Evolutionary conservation across 331 rosid genomes (phyloP).

Genomic region (Rhamnella rubrinervis): DNA sequence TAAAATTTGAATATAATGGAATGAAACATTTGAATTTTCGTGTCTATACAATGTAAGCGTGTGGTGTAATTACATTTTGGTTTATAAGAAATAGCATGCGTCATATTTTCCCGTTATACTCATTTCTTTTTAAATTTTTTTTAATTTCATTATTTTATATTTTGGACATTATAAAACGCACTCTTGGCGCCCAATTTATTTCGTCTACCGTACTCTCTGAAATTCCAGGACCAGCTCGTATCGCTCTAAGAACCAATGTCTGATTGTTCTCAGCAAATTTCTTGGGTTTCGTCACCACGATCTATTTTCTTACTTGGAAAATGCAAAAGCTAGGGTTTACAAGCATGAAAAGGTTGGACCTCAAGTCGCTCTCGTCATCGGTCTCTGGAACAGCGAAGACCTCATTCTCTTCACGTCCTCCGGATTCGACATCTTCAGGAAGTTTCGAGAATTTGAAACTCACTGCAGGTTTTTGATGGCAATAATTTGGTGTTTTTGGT

Average conservation of each 20-base stretch:
- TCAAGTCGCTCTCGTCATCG: slow-evolving; percentile 72
- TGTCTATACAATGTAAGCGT: too few species aligned
- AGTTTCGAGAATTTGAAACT: slow-evolving; percentile 81
- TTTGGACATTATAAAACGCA: too few species aligned
- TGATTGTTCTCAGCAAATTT: slow-evolving; percentile 15
- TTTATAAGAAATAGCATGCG: too few species aligned
- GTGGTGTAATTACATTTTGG: too few species aligned
- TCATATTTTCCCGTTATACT: too few species aligned
- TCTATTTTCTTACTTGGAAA: slow-evolving; percentile 25
- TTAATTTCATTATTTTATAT: too few species aligned
- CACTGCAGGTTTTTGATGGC: slow-evolving; percentile 63
- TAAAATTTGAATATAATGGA: too few species aligned
- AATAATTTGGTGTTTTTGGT: slow-evolving; percentile 10
- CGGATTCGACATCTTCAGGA: slow-evolving; percentile 63
- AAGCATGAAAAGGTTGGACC: slow-evolving; percentile 68
- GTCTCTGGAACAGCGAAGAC: slow-evolving; percentile 50
- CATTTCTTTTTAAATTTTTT: too few species aligned
- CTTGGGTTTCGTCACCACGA: slow-evolving; percentile 30
- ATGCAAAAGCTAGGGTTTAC: slow-evolving; percentile 81
- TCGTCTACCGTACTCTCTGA: slow-evolving; percentile 3
- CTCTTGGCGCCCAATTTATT: slow-evolving; percentile 33
- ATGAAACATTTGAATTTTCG: too few species aligned
- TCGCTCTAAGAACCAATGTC: slow-evolving; percentile 2
- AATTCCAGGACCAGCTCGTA: slow-evolving; percentile 5
- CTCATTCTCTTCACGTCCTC: slow-evolving; percentile 58